Base-by-base conservation (phyloP, 164 flowering plant genomes). In the Umbellularia californica region DNA sequence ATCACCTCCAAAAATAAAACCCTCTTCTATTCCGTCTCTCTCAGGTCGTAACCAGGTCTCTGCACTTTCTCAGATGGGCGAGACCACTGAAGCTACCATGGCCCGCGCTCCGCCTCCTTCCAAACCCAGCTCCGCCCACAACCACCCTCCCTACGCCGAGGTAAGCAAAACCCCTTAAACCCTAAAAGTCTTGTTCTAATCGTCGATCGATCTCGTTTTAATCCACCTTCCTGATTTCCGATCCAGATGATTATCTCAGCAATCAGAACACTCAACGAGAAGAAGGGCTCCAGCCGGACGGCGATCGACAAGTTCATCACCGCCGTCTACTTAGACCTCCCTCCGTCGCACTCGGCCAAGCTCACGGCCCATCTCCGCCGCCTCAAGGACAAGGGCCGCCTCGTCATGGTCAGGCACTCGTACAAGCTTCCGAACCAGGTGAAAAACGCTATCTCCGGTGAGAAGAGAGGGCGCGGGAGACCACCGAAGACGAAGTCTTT, bases 71-170 rank as follows among this genome's bases (percentile, higher is more conserved):
- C 19, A 10, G 63, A 17, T 58, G n/a, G 63, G n/a, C 63, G 63
- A 41, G 47, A 9, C 15, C 60, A 17, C n/a, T n/a, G 60, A 55
- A 55, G 60, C 60, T 14, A 5, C n/a, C 67, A 64, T 64, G 23
- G 67, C 67, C 12, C 23, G 67, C 67, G 67, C 28, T 6, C 24
- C 30, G 3, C 22, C 28, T 12, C 67, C 67, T 5, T 64, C 67
- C 67, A 64, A 64, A 64, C 24, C 24, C 67, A 3, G 23, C 12
- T 64, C 67, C 30, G 25, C 24, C 9, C 30, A 64, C 67, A 55
- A 55, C 60, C 67, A 64, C 25, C 67, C 67, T 22, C 67, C 67
- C 12, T 64, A 64, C 13, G 67, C 67, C 12, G 27, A 64, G 67
- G 67, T 64, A 64, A 64, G 28, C 23, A 20, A 20, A 55, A 14